Base-by-base conservation (phyloP, 179 eudicot genomes). In the Spergularia azorica region DNA sequence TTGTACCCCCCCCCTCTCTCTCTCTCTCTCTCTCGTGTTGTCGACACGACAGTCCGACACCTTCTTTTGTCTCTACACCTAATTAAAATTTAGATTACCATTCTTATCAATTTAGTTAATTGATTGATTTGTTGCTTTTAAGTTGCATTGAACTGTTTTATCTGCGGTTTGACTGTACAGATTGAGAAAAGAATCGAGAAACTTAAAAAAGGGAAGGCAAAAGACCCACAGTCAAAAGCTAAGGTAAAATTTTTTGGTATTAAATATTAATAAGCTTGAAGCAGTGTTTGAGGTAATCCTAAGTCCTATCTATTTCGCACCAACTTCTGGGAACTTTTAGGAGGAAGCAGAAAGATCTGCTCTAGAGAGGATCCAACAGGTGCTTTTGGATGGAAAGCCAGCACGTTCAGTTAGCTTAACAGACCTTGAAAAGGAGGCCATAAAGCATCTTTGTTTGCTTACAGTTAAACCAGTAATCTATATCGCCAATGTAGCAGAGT, bases 331-430 rank as follows among this genome's bases (percentile, higher is more conserved):
- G 60, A 43, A 61, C 77, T 79, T 80, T 72, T 88, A 95, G 99
- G 99, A 95, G 81, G 99, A 95, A 87, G 94, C 99, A 79, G 99
- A 93, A 79, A 95, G 84, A 85, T 82, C 88, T 67, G 99, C 92
- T 0, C 84, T 93, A 76, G 98, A 87, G 82, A 91, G 76, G 86
- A 87, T 95, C 78, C 96, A 89, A 73, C 85, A 78, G 76, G 94
- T 89, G 71, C 83, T 95, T 50, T 12, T 90, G 95, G 96, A 91
- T 83, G 99, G 99, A 79, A 95, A 86, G 84, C 98, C 98, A 80
- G 99, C 99, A 64, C 92, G 99, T 89, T 90, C 98, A 46, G 96
- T 91, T 70, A 41, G 90, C 81, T 87, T 93, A 75, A 84, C 97
- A 15, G 98, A 91, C 77, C 54, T 83, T 64, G 92, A 95, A 78